Base-by-base conservation (phyloP, 345 rosid genomes). In the Pistacia atlantica region DNA sequence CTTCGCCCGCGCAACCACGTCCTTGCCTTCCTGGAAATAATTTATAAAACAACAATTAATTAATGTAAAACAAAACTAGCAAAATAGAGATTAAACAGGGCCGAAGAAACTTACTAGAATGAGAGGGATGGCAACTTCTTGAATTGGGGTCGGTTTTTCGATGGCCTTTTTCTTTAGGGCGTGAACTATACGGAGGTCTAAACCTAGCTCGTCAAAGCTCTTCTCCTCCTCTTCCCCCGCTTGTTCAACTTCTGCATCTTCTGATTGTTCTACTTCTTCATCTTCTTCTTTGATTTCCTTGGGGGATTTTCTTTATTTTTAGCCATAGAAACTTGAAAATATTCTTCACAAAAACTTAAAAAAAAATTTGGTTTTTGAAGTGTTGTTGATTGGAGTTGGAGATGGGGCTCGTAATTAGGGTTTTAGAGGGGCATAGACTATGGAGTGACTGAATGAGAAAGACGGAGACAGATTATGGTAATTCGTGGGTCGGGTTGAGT, bases 1-100 rank as follows among this genome's bases (percentile, higher is more conserved):
- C 82, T 94, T 93, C 1, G 98, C 99, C 71, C 87, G 84, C 22
- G 97, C 99, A 74, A 93, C 93, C 69, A 93, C 96, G 76, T 95
- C 99, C 75, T 95, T 93, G 5, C 98, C 99, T 86, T 89, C 91
- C 98, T 92, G 73, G 11, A 4, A 61, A 4, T 48, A 65, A 67
- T 55, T 38, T 67, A 14, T 10, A 10, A 57, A 17, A 51, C 20
- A 76, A 74, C 28, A 64, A 18, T 64, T 10, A 49, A 54, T 31
- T 4, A 56, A 35, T 49, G 28, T 42, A 4, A 57, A 52, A 3
- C 25, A 31, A n/a, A 62, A 42, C 63, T 5, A 57, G n/a, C 3
- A 49, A 11, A 25, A 65, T 28, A 38, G 5, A 8, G 54, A 33
- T 57, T 6, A 20, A 58, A 59, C 18, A 10, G 10, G 51, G 37